These are phyloP conservation scores for Epichloe hybrida DNA, from an alignment of 2,329 filamentous ascomycete genomes.

Conservation along the genomic window DNA sequence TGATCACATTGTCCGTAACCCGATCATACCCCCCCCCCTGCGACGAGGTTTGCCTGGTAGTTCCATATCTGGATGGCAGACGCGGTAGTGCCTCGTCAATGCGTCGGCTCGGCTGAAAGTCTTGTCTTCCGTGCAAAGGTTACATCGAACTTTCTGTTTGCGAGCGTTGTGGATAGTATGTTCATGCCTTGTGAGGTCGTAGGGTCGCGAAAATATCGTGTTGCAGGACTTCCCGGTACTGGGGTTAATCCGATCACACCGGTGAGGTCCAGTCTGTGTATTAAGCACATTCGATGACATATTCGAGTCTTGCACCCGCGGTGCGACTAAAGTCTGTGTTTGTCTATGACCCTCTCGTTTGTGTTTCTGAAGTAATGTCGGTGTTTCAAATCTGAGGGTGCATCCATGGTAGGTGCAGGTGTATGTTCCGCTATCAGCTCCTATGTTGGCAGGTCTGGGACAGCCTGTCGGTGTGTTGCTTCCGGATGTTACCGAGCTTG, in stretches of 20 bases:
- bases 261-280: constrained; percentile 84
- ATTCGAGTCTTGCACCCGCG: constrained; percentile 18
- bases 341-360: constrained; percentile 87
- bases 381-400: constrained; percentile 75
- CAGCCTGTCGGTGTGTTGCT: constrained; percentile 20
- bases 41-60: constrained; percentile 52
- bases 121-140: constrained; percentile 90
- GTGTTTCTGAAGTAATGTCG: constrained; percentile 79
- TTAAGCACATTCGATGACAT: constrained; percentile 50
- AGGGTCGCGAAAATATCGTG: constrained; percentile 86
- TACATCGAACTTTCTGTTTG: constrained; percentile 89
- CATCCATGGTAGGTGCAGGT: constrained; percentile 95
- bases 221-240: constrained; percentile 92
- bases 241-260: constrained; percentile 85
- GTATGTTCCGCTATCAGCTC: constrained; percentile 76
- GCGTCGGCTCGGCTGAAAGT: constrained; percentile 94
- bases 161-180: constrained; percentile 93
- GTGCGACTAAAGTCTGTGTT: constrained; percentile 32
- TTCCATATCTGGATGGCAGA: constrained; percentile 82
- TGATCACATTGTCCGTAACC: neutral
- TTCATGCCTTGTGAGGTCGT: constrained; percentile 92
- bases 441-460: constrained; percentile 45
- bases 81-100: constrained; percentile 82
- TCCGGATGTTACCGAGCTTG: constrained; percentile 27
- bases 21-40: constrained; percentile 9